These are phyloP conservation scores for Dendrocalamus latiflorus DNA, from an alignment of 202 grass and related monocot genomes.

Conservation along the genomic window DNA sequence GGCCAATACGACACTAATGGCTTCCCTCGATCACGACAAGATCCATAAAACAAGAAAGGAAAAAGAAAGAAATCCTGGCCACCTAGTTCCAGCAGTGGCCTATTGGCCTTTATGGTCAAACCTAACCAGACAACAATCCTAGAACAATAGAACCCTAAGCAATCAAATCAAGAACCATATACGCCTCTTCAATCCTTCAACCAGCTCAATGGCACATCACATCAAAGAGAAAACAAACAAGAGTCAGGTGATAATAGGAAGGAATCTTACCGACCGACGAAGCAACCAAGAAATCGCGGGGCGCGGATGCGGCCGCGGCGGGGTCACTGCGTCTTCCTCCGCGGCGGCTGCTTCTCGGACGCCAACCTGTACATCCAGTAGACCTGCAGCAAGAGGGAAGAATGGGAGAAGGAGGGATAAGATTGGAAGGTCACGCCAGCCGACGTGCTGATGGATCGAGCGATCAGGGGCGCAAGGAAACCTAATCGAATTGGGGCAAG, in stretches of 20 bases:
- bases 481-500: not conserved
- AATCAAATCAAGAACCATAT: not conserved
- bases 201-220: not conserved
- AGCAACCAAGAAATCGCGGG: not conserved
- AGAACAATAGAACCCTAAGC: not conserved
- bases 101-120: not conserved
- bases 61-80: not conserved
- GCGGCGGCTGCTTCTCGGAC: conserved; percentile 52
- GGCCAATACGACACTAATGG: not conserved
- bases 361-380: conserved; percentile 81
- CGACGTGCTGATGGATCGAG: not conserved
- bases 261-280: not conserved
- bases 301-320: not conserved
- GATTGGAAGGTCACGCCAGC: not conserved
- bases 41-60: not conserved
- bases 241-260: not conserved
- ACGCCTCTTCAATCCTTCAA: no score
- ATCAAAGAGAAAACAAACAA: not conserved
- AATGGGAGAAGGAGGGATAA: not conserved
- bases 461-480: not conserved
- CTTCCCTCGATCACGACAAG: not conserved
- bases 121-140: not conserved
- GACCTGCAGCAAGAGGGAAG: conserved; percentile 28
- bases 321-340: conserved; percentile 45
- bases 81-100: not conserved